Percentiles rank a stretch among this genome's conserved stretches.
These are phyloP conservation scores for Lactifluus volemus DNA, from an alignment of 768 basidiomycete genomes.

Conservation along the genomic window DNA sequence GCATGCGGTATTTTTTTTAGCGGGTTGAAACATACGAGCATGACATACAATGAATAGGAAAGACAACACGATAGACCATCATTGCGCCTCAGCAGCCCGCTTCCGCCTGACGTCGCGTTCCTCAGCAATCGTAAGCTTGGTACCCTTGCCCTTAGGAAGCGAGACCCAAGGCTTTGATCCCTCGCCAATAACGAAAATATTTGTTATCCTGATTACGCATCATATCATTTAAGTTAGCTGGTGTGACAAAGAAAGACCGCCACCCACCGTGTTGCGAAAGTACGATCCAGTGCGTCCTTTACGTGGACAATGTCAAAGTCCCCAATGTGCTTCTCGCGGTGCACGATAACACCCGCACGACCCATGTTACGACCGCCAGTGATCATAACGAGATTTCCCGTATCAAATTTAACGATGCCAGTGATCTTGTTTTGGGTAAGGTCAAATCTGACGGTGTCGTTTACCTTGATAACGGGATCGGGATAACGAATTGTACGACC, in stretches of 20 bases:
- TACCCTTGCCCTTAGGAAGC: constrained; percentile 94
- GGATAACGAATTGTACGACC: constrained; percentile 99
- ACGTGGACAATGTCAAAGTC: constrained; percentile 99
- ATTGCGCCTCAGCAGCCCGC: constrained; percentile 60
- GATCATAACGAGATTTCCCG: constrained; percentile 94
- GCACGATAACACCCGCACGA: constrained; percentile 90
- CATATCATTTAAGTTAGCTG: neutral
- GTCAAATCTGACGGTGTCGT: constrained; percentile 98
- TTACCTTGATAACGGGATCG: constrained; percentile 89
- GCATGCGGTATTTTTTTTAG: constrained; percentile 16
- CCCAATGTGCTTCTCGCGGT: constrained; percentile 95
- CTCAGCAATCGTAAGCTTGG: constrained; percentile 94
- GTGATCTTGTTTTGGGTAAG: constrained; percentile 89
- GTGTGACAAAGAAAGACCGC: neutral
- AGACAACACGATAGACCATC: constrained; percentile 13
- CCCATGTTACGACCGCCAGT: constrained; percentile 99
- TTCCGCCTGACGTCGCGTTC: constrained; percentile 91
- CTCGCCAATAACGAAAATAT: constrained; percentile 98
- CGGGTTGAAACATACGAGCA: constrained; percentile 26
- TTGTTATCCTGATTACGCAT: constrained; percentile 57
- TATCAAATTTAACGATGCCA: constrained; percentile 92
- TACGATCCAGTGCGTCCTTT: constrained; percentile 89
- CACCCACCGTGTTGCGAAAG: constrained; percentile 92
- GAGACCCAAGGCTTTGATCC: constrained; percentile 95
- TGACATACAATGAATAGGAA: constrained; percentile 17